Percentiles rank a stretch among this genome's conserved stretches.
These are phyloP conservation scores for Boeremia lycopersici DNA, from an alignment of 2,329 filamentous ascomycete species.

Conservation along the genomic window DNA sequence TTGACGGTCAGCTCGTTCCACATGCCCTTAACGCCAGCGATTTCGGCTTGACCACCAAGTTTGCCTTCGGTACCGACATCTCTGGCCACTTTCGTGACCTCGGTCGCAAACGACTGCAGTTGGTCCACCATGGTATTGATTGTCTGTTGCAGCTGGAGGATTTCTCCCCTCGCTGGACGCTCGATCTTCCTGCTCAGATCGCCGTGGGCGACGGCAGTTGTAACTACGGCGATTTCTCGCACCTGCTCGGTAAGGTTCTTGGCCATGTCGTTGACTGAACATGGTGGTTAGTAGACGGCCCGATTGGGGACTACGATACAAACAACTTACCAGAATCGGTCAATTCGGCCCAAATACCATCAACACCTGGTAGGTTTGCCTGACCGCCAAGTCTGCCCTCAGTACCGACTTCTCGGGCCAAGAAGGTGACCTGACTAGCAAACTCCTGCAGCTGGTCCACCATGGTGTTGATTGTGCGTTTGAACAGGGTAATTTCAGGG, in stretches of 20 bases:
- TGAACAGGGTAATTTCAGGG: slow-evolving; percentile 96
- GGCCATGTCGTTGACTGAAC: slow-evolving; percentile 90
- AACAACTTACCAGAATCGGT: slow-evolving; percentile 63
- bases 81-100: slow-evolving; percentile 68
- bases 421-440: slow-evolving; percentile 91
- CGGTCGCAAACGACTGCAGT: slow-evolving; percentile 68
- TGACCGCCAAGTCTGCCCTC: slow-evolving; percentile 94
- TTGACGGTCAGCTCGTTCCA: slow-evolving; percentile 66
- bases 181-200: slow-evolving; percentile 96
- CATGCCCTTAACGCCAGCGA: slow-evolving; percentile 69
- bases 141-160: slow-evolving; percentile 91
- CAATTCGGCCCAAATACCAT: slow-evolving; percentile 96
- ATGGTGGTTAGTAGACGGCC: slow-evolving; percentile 35
- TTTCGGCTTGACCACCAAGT: slow-evolving; percentile 67
- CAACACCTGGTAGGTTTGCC: slow-evolving; percentile 89
- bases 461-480: slow-evolving; percentile 98
- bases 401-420: slow-evolving; percentile 94
- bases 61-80: slow-evolving; percentile 70
- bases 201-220: slow-evolving; percentile 90
- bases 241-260: slow-evolving; percentile 98
- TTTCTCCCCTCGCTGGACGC: slow-evolving; percentile 91
- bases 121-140: slow-evolving; percentile 72
- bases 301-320: slow-evolving; percentile 21
- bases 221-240: slow-evolving; percentile 95
- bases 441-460: slow-evolving; percentile 98